phyloP scores from a whole-genome alignment of 2,329 filamentous ascomycete species.

The Simplicillium aogashimaense region DNA sequence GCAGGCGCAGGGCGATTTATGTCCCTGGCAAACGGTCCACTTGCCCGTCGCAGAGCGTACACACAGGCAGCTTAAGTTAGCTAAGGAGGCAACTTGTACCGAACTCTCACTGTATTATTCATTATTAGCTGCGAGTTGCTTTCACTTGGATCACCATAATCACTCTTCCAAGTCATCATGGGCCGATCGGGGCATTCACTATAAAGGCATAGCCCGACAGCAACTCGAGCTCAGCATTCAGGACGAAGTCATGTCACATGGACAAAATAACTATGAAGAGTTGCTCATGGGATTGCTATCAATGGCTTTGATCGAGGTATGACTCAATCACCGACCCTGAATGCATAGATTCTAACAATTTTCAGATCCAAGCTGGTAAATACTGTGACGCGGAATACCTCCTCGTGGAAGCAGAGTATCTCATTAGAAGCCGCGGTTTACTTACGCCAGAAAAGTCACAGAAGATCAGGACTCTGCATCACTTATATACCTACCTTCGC shows the following conservation, averaged over 20 bases:
- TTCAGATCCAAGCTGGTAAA: slow-evolving; percentile 1
- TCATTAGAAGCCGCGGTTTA: slow-evolving; percentile 3
- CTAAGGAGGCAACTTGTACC: background rate
- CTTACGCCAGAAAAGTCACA: background rate
- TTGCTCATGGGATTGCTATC: slow-evolving; percentile 3
- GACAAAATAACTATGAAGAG: background rate
- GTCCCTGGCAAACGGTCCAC: slow-evolving; percentile 1
- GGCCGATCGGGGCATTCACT: background rate
- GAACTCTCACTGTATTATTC: background rate
- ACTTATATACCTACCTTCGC: slow-evolving; percentile 3
- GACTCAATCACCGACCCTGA: background rate
- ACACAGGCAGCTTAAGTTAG: background rate
- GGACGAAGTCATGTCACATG: background rate
- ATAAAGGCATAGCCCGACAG: background rate
- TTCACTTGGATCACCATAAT: background rate
- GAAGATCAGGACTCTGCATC: background rate
- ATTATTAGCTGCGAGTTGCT: slow-evolving; percentile 1
- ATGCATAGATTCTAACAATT: background rate
- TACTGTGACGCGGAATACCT: slow-evolving; percentile 4
- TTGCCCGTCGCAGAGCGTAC: background rate
- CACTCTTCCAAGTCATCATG: background rate
- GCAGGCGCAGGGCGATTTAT: background rate
- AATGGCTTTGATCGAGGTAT: slow-evolving; percentile 2
- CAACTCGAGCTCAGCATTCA: slow-evolving; percentile 1
- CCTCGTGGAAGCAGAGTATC: slow-evolving; percentile 1